phyloP scores from a whole-genome alignment of 2,329 filamentous ascomycete species.

The Trichophyton verrucosum region DNA sequence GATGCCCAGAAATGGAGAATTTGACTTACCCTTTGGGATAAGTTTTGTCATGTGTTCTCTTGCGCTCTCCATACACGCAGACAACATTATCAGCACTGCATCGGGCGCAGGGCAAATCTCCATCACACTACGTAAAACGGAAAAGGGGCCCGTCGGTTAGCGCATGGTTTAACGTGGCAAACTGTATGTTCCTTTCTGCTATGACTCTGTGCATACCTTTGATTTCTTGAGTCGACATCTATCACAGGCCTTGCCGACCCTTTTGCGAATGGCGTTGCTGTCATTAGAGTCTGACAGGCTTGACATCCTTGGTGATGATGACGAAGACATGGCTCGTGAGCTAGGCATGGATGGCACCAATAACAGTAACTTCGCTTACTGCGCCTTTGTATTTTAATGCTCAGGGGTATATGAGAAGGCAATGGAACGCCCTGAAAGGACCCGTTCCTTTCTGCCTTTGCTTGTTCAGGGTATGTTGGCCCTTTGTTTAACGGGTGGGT shows the following conservation, averaged over 20 bases:
- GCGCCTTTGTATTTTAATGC: too few relatives aligned
- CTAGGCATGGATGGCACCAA: background rate
- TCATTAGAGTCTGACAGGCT: background rate
- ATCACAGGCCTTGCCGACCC: slow-evolving; percentile 56
- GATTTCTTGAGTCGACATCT: slow-evolving; percentile 55
- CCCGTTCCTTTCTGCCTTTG: too few relatives aligned
- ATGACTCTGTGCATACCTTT: slow-evolving; percentile 38
- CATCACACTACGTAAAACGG: slow-evolving; percentile 42
- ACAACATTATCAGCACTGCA: slow-evolving; percentile 53
- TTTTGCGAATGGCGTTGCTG: slow-evolving; percentile 33
- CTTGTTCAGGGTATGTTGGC: too few relatives aligned
- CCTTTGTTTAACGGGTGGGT: too few relatives aligned
- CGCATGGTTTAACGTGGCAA: background rate
- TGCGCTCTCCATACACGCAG: slow-evolving; percentile 53
- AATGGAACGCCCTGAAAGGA: too few relatives aligned
- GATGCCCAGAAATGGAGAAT: slow-evolving; percentile 5
- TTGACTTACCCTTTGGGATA: slow-evolving; percentile 50
- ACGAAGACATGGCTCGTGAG: background rate
- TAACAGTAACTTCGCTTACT: too few relatives aligned
- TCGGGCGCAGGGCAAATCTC: slow-evolving; percentile 47
- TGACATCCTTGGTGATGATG: background rate
- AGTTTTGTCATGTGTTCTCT: slow-evolving; percentile 54
- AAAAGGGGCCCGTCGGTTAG: slow-evolving; percentile 6
- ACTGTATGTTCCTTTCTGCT: background rate
- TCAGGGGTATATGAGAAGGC: too few relatives aligned